phyloP scores from a whole-genome alignment of 345 rosid genomes.

The Alliaria petiolata region DNA sequence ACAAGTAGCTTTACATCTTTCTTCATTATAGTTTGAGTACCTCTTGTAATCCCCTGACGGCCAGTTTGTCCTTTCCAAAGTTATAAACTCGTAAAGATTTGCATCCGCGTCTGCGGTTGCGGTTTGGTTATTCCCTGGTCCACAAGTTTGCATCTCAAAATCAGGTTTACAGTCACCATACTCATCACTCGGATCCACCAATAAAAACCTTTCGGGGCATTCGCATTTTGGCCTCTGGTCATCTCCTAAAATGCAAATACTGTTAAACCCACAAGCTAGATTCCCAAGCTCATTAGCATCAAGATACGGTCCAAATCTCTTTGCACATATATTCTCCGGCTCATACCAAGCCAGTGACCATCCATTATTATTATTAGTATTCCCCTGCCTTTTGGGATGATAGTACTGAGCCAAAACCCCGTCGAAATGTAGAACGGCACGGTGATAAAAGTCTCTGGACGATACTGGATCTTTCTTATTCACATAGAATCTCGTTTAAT shows the following conservation, averaged over 20 bases:
- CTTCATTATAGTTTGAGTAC: constrained; percentile 27
- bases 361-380: background rate
- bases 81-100: constrained; percentile 24
- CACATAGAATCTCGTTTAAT: constrained; percentile 10
- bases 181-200: constrained; percentile 31
- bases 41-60: constrained; percentile 38
- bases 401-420: constrained; percentile 55
- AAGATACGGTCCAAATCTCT: constrained; percentile 1
- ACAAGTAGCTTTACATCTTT: constrained; percentile 47
- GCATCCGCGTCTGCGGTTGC: background rate
- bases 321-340: constrained; percentile 45
- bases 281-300: constrained; percentile 23
- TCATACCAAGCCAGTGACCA: constrained; percentile 37
- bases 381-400: constrained; percentile 37
- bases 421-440: constrained; percentile 51
- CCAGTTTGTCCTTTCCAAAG: constrained; percentile 40
- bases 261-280: constrained; percentile 61
- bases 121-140: background rate
- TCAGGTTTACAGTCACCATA: constrained; percentile 43
- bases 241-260: constrained; percentile 36
- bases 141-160: constrained; percentile 40
- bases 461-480: background rate
- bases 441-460: constrained; percentile 30
- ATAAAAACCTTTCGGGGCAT: constrained; percentile 44
- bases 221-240: constrained; percentile 42